A percentile compares a stretch with the other conserved stretches of the same genome.
phyloP scores from a whole-genome alignment of 2,329 filamentous ascomycete species.

The Torrubiella hemipterigena region DNA sequence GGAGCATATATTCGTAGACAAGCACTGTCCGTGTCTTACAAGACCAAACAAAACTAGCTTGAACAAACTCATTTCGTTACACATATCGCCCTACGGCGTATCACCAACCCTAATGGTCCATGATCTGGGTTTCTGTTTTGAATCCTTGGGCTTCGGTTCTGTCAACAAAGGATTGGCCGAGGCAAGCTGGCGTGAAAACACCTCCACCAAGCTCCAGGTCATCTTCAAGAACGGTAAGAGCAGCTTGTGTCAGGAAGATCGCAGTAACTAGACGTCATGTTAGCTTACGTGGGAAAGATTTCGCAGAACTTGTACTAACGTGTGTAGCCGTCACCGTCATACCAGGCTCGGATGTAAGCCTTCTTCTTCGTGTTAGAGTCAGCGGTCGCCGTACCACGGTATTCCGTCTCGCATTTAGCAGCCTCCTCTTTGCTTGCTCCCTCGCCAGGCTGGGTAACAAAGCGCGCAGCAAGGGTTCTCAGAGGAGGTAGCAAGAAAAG shows the following conservation, averaged over 20 bases:
- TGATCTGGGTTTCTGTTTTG: slow-evolving; percentile 43
- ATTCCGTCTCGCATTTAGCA: slow-evolving; percentile 49
- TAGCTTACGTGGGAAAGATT: no score
- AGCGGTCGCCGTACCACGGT: slow-evolving; percentile 50
- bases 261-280: slow-evolving; percentile 46
- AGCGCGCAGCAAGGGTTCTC: slow-evolving; percentile 28
- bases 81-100: not conserved
- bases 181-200: slow-evolving; percentile 58
- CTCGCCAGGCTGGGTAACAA: slow-evolving; percentile 41
- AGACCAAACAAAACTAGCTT: not conserved
- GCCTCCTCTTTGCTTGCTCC: slow-evolving; percentile 40
- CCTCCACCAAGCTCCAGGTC: slow-evolving; percentile 50
- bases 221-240: slow-evolving; percentile 52
- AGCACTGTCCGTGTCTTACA: no score
- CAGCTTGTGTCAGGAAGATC: slow-evolving; percentile 50
- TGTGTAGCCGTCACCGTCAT: slow-evolving; percentile 51
- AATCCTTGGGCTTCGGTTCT: slow-evolving; percentile 49
- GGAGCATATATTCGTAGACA: no score
- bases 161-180: slow-evolving; percentile 57
- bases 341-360: slow-evolving; percentile 43
- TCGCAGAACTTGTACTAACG: no score
- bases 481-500: slow-evolving; percentile 31
- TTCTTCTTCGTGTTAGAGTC: slow-evolving; percentile 38
- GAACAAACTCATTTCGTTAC: not conserved
- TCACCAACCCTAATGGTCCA: slow-evolving; percentile 13